These are phyloP conservation scores for Chaetomiaceae sp. DNA, from an alignment of 2,329 filamentous ascomycete species.

Conservation along the genomic window DNA sequence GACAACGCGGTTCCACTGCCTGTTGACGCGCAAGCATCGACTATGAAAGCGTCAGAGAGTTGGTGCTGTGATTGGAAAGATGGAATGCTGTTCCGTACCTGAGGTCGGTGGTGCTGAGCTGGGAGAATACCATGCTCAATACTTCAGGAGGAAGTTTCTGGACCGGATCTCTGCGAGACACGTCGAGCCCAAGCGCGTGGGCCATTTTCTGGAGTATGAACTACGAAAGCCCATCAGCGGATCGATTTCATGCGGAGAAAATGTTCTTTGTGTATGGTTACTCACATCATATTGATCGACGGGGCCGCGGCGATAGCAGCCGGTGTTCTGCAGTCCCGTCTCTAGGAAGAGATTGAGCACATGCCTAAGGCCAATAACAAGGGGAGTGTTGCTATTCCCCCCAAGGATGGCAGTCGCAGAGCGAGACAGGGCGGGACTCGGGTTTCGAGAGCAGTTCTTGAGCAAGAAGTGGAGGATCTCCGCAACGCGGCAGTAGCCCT, in stretches of 20 bases:
- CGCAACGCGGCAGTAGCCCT: slow-evolving; percentile 27
- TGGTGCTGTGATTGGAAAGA: not conserved
- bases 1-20: slow-evolving; percentile 18
- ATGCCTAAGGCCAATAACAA: slow-evolving; percentile 1
- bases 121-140: slow-evolving; percentile 19
- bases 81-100: slow-evolving; percentile 8
- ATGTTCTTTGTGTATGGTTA: not conserved
- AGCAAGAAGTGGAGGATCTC: slow-evolving; percentile 18
- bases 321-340: slow-evolving; percentile 12
- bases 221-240: slow-evolving; percentile 7
- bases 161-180: slow-evolving; percentile 18
- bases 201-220: slow-evolving; percentile 21
- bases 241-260: not conserved
- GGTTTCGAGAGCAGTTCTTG: not conserved
- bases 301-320: slow-evolving; percentile 3
- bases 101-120: slow-evolving; percentile 11
- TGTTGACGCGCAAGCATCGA: slow-evolving; percentile 20
- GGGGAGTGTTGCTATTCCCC: not conserved
- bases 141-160: slow-evolving; percentile 24
- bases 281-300: slow-evolving; percentile 20
- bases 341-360: slow-evolving; percentile 15
- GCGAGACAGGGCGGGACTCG: not conserved
- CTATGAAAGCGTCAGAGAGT: slow-evolving; percentile 12
- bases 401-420: slow-evolving; percentile 6
- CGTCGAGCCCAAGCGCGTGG: slow-evolving; percentile 14